Conservation (phyloP, 208 protist genomes). For the Crithidia sp. region DNA sequence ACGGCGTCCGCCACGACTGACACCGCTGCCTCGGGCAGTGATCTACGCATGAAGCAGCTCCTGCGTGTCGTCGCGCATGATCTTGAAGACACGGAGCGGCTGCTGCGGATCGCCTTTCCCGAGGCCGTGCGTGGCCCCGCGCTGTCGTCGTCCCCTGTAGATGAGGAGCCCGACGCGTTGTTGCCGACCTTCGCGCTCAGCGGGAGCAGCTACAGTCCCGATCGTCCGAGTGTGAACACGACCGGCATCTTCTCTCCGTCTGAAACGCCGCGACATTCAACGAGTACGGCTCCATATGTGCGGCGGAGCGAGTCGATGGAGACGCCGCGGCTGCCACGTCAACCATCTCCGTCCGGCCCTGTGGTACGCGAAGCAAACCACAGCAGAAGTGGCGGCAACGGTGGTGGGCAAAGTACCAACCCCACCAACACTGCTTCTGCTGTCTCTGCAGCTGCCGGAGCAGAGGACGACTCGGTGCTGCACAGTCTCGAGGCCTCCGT, state of each 20-base stretch:
- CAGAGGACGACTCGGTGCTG: conserved; percentile 4
- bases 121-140: background rate
- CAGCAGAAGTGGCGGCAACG: too few species aligned
- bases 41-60: conserved; percentile 42
- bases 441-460: background rate
- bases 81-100: conserved; percentile 48
- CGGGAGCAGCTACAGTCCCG: conserved; percentile 3
- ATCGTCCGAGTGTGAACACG: background rate
- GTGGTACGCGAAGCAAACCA: too few species aligned
- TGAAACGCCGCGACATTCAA: conserved; percentile 24
- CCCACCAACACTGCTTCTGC: too few species aligned
- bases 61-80: conserved; percentile 38
- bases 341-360: background rate
- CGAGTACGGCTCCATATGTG: conserved; percentile 37
- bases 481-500: conserved; percentile 1
- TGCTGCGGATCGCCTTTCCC: conserved; percentile 50
- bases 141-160: background rate
- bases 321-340: background rate
- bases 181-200: background rate
- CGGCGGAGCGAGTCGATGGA: conserved; percentile 32
- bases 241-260: conserved; percentile 1
- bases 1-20: background rate
- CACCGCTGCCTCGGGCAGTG: background rate
- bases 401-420: too few species aligned
- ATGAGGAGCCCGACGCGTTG: background rate